Conservation (phyloP, 1,284 basidiomycete species). For the Tremellales sp. region DNA sequence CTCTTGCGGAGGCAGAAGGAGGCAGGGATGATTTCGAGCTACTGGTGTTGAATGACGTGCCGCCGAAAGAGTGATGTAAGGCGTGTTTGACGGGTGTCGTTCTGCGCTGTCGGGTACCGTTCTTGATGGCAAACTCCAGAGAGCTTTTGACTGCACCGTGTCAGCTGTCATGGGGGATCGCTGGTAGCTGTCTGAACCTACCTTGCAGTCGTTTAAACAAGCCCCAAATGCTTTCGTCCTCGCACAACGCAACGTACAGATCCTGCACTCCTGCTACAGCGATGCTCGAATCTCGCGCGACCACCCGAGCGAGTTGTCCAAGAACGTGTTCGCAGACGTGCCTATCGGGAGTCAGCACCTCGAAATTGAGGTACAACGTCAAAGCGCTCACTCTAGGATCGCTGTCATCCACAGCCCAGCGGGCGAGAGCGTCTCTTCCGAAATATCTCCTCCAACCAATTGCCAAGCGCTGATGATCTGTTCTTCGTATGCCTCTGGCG, state of each 20-base stretch:
- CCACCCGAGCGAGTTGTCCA: slow-evolving; percentile 73
- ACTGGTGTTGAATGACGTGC: too few relatives aligned
- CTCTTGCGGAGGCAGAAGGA: slow-evolving; percentile 4
- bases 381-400: slow-evolving; percentile 73
- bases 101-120: slow-evolving; percentile 5
- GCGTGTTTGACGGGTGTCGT: slow-evolving; percentile 11
- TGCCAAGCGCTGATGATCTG: slow-evolving; percentile 24
- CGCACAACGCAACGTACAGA: slow-evolving; percentile 77
- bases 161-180: background rate
- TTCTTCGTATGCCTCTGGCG: slow-evolving; percentile 13
- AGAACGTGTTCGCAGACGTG: slow-evolving; percentile 60
- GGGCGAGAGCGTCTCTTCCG: slow-evolving; percentile 57
- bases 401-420: slow-evolving; percentile 84
- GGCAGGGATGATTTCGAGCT: slow-evolving; percentile 15
- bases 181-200: slow-evolving; percentile 35
- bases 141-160: slow-evolving; percentile 26
- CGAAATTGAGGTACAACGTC: slow-evolving; percentile 2
- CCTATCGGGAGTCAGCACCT: slow-evolving; percentile 48
- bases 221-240: slow-evolving; percentile 76
- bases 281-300: slow-evolving; percentile 73
- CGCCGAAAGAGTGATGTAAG: too few relatives aligned
- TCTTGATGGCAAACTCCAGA: slow-evolving; percentile 24
- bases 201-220: slow-evolving; percentile 83
- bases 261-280: slow-evolving; percentile 66
- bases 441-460: slow-evolving; percentile 37